Evolutionary conservation across 2,329 filamentous ascomycete species (phyloP).

Genomic region (Herpotrichia juniperi): DNA sequence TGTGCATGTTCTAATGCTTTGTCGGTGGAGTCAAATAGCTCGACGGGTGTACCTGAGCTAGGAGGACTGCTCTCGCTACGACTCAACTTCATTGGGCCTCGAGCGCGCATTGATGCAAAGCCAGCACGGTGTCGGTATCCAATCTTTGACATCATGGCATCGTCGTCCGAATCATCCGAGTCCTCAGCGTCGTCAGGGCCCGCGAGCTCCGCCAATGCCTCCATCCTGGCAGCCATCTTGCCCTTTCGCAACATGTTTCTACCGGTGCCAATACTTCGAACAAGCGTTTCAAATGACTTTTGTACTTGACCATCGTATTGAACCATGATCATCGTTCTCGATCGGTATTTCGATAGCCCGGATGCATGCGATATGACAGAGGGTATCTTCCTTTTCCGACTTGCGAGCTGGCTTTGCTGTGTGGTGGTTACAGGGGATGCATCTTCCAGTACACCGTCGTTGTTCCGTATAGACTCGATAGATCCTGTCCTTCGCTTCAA

Average conservation of each 20-base stretch:
- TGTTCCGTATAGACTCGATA: constrained; percentile 42
- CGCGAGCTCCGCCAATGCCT: constrained; percentile 47
- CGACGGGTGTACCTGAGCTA: constrained; percentile 23
- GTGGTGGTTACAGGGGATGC: constrained; percentile 14
- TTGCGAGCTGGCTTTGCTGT: constrained; percentile 23
- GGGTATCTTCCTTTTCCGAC: constrained; percentile 51
- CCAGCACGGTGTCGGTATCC: constrained; percentile 40
- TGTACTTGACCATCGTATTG: constrained; percentile 92
- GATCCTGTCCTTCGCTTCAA: constrained; percentile 41
- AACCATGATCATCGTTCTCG: constrained; percentile 80
- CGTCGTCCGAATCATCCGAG: constrained; percentile 31
- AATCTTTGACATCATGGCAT: constrained; percentile 38
- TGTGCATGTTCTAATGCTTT: constrained; percentile 81
- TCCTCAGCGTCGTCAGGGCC: constrained; percentile 29
- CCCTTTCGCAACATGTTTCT: constrained; percentile 86
- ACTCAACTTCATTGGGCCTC: constrained; percentile 19
- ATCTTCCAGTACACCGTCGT: constrained; percentile 31
- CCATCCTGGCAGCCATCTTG: constrained; percentile 80
- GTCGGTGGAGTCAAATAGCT: constrained; percentile 69
- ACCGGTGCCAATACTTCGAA: constrained; percentile 79
- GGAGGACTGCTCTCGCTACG: constrained; percentile 10
- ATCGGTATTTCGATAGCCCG: constrained; percentile 65
- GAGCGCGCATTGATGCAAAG: constrained; percentile 38
- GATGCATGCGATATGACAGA: constrained; percentile 49
- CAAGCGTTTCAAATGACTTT: constrained; percentile 79